Base-by-base conservation (phyloP, 1,284 basidiomycete species). In the Coniophora puteana region DNA sequence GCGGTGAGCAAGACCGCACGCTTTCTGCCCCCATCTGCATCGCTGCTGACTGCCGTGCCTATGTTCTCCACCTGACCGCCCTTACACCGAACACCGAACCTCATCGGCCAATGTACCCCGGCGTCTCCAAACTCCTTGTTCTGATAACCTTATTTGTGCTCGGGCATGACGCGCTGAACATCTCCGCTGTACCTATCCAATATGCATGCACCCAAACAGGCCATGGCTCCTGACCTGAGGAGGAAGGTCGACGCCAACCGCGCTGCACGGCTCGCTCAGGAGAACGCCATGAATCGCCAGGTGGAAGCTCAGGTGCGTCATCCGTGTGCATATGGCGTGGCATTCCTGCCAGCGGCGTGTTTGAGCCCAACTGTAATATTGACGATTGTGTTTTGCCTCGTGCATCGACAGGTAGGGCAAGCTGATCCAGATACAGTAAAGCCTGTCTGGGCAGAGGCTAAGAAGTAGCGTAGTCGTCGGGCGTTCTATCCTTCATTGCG, bases 181-280 rank as follows among this genome's bases (percentile, higher is more conserved):
- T 8, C 17, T 28, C 11, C 24, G 4, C n/a, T n/a, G n/a, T n/a
- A n/a, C n/a, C n/a, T n/a, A n/a, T n/a, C n/a, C n/a, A n/a, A 14
- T 10, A n/a, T 33, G 10, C 34, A 25, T 17, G 23, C 12, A 14
- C 5, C 17, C 10, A 24, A 31, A 36, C 53, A 86, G 83, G 67
- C 71, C 49, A 72, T 86, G 74, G 68, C 83, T 10, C 83, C 84
- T 40, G 83, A 86, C 60, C 57, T 87, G 43, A 72, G 69, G 50
- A 71, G 74, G 36, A 78, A 76, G 53, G 83, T 86, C 5, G 84
- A 86, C 51, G 74, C 75, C 4, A 72, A 72, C 48, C 73, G 79
- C 30, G 71, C 71, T 13, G 67, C 76, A 6, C 69, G 84, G 38
- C 48, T 76, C 17, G 72, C 75, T 3, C 63, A 72, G 47, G 83